These are phyloP conservation scores for Neonectria sp. DNA, from an alignment of 2,329 filamentous ascomycete genomes.

Conservation along the genomic window DNA sequence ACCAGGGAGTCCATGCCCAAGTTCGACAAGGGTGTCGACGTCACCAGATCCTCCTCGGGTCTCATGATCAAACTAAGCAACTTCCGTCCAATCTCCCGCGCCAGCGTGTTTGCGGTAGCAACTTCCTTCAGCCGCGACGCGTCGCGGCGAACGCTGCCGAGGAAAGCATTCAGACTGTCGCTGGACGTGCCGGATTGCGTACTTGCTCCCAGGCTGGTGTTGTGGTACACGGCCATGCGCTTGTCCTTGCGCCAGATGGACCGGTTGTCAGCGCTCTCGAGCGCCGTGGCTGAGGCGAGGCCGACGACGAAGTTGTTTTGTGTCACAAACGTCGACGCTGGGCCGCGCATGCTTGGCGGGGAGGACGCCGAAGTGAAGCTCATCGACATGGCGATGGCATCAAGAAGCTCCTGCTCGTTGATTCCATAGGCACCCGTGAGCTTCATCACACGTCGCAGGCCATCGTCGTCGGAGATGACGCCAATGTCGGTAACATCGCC, in stretches of 20 bases:
- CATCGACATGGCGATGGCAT: conserved; percentile 26
- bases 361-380: conserved; percentile 9
- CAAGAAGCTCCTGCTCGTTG: conserved; percentile 32
- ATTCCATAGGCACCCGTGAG: conserved; percentile 20
- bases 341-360: background rate
- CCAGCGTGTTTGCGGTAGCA: conserved; percentile 11
- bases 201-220: conserved; percentile 12
- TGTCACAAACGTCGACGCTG: conserved; percentile 16
- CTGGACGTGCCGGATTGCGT: conserved; percentile 9
- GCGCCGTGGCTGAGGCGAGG: conserved; percentile 32
- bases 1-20: conserved; percentile 44
- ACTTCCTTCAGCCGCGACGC: conserved; percentile 11
- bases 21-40: conserved; percentile 11
- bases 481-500: conserved; percentile 55
- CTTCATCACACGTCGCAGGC: conserved; percentile 25
- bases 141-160: conserved; percentile 19
- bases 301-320: conserved; percentile 35
- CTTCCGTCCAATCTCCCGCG: conserved; percentile 28
- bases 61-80: conserved; percentile 35
- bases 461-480: conserved; percentile 47
- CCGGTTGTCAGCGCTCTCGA: conserved; percentile 29
- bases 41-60: conserved; percentile 32
- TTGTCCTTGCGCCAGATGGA: conserved; percentile 40
- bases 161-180: conserved; percentile 26
- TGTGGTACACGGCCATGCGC: conserved; percentile 41